These are phyloP conservation scores for Sporothrix pallida DNA, from an alignment of 2,329 filamentous ascomycete genomes.

Conservation along the genomic window DNA sequence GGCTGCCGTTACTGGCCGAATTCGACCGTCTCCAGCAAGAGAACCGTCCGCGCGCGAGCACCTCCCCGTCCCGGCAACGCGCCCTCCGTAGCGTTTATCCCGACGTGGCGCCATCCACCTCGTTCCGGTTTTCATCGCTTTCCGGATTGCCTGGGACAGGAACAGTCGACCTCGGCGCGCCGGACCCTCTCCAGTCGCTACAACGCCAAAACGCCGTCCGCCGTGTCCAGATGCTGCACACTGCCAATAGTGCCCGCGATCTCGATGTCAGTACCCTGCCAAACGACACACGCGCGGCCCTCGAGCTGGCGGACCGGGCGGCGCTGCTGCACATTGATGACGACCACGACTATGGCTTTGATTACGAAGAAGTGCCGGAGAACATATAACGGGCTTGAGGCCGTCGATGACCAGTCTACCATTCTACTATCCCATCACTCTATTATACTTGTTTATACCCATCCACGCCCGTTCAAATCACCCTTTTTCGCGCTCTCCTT, in stretches of 20 bases:
- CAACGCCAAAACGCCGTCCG: neutral
- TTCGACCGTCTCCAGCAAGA: constrained; percentile 54
- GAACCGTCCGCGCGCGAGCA: constrained; percentile 39
- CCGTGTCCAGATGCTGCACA: constrained; percentile 15
- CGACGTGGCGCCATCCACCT: neutral
- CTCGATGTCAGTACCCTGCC: constrained; percentile 35
- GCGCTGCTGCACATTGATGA: constrained; percentile 33
- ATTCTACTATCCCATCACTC: too few species aligned
- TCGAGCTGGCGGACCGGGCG: constrained; percentile 38
- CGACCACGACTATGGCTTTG: constrained; percentile 36
- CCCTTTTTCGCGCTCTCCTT: neutral
- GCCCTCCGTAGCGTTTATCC: neutral
- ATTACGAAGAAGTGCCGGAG: constrained; percentile 39
- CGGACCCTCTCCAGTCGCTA: neutral
- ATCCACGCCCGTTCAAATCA: too few species aligned
- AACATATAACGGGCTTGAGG: neutral
- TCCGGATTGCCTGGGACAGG: neutral
- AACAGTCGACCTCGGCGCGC: neutral
- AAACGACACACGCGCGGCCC: constrained; percentile 34
- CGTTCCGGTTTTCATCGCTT: neutral
- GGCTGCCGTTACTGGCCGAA: constrained; percentile 52
- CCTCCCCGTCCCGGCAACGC: constrained; percentile 3
- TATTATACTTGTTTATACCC: too few species aligned
- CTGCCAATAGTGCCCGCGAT: constrained; percentile 31
- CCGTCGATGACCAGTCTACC: neutral